These are phyloP conservation scores for Takakia lepidozioides DNA, from an alignment of 225 moss, liverwort and hornwort species.

Conservation along the genomic window DNA sequence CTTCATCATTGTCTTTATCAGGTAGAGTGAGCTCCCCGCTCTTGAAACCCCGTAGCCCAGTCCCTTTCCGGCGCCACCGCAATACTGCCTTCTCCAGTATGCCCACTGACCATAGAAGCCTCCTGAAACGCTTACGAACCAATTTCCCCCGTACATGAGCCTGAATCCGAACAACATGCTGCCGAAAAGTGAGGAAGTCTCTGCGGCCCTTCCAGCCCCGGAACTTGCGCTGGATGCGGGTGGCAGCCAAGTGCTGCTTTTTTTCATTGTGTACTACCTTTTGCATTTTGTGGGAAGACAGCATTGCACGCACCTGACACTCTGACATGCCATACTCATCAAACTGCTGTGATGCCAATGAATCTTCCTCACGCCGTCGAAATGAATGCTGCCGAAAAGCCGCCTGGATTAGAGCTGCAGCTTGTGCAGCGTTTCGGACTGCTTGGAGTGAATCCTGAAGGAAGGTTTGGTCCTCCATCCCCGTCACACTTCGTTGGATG, in stretches of 20 bases:
- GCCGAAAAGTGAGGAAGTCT: constrained; percentile 39
- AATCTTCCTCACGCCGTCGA: constrained; percentile 46
- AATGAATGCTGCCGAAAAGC: constrained; percentile 49
- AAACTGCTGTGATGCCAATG: constrained; percentile 15
- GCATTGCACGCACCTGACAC: constrained; percentile 30
- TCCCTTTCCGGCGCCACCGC: constrained; percentile 45
- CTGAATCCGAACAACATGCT: constrained; percentile 44
- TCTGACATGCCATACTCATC: constrained; percentile 50
- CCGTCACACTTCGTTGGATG: constrained; percentile 29
- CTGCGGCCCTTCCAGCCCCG: constrained; percentile 53
- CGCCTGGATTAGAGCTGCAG: constrained; percentile 44
- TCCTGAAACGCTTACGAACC: constrained; percentile 47
- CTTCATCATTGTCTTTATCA: constrained; percentile 49
- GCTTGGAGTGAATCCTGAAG: constrained; percentile 44
- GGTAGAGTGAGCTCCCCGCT: constrained; percentile 18
- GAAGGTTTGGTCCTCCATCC: constrained; percentile 29
- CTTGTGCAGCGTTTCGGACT: constrained; percentile 53
- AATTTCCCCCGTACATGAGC: constrained; percentile 49
- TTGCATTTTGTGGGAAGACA: constrained; percentile 10
- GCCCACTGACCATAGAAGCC: constrained; percentile 51
- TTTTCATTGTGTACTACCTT: constrained; percentile 32
- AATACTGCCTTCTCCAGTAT: constrained; percentile 40
- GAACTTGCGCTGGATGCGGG: constrained; percentile 59
- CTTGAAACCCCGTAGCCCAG: constrained; percentile 46
- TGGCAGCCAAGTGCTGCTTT: constrained; percentile 44